Base-by-base conservation (phyloP, 1,139 yeast genomes). In the Kurtzmaniella natalensis region DNA sequence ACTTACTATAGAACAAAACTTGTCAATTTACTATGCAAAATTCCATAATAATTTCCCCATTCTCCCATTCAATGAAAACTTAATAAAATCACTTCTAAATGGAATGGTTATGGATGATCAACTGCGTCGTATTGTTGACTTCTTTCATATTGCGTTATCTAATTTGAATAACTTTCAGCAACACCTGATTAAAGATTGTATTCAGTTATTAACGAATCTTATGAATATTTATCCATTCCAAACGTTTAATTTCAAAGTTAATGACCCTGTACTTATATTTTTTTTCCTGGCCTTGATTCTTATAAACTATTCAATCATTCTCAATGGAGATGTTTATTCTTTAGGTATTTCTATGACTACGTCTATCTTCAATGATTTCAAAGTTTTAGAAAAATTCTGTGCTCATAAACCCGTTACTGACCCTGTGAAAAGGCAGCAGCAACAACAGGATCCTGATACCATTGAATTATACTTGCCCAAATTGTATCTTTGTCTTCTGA, bases 41-140 rank as follows among this genome's bases (percentile, higher is more conserved):
- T 66, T 78, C 43, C 87, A 81, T 47, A 48, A 55, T 1, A 66
- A 64, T 18, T 72, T 78, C 48, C 85, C 87, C 5, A 59, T 81
- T 0, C 58, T 81, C 17, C 81, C 85, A 1, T 55, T 70, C 38
- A 66, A 70, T 41, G 67, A 65, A 35, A 53, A 48, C 27, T 61
- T 56, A 5, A 49, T 66, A 26, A 45, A 42, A 36, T 32, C 39
- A 29, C 27, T 31, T 7, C 25, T 34, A 5, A 31, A 31, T 3
- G 11, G 24, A 8, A 31, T 41, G 24, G 45, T 43, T 9, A 32
- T 31, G 23, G 51, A 64, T 30, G 72, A 66, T 23, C 63, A 68
- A 7, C 60, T 62, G 36, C 50, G 59, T 13, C 48, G 57, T 31
- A 59, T 79, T 3, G 48, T 76, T 9, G 74, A 72, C 16, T 55